These are phyloP conservation scores for Hymenoscyphus repandus DNA, from an alignment of 2,329 filamentous ascomycete species.

Conservation along the genomic window DNA sequence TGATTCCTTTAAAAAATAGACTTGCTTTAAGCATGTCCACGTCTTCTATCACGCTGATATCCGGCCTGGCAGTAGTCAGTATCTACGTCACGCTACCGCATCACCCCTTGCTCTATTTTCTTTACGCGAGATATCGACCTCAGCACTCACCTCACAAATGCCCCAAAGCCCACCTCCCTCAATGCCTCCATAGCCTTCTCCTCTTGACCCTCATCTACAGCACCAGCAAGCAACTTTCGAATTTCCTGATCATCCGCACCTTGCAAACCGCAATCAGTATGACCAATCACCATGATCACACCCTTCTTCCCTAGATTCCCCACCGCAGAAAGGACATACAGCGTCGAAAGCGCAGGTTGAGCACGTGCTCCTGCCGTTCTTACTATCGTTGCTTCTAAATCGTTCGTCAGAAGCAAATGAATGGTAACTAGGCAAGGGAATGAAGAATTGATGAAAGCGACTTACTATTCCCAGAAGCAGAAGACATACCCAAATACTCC, in stretches of 20 bases:
- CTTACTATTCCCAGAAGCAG: constrained; percentile 9
- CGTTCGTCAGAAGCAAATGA: background rate
- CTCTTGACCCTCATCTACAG: background rate
- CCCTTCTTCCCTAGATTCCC: constrained; percentile 24
- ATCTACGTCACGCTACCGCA: background rate
- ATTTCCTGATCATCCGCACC: constrained; percentile 14
- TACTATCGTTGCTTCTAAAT: constrained; percentile 22
- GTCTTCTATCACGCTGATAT: constrained; percentile 21
- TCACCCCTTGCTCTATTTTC: background rate
- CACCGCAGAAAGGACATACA: constrained; percentile 21
- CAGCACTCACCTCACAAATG: constrained; percentile 16
- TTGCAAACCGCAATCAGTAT: constrained; percentile 21
- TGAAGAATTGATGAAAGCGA: background rate
- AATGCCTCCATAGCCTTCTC: background rate
- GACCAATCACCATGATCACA: constrained; percentile 20
- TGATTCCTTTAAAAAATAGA: constrained; percentile 19
- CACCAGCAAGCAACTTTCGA: background rate
- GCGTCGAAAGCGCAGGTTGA: constrained; percentile 16
- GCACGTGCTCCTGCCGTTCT: constrained; percentile 21
- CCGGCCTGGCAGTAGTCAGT: constrained; percentile 13
- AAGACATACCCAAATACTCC: constrained; percentile 20
- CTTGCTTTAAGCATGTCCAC: constrained; percentile 15
- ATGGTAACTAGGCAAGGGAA: background rate
- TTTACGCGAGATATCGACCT: background rate
- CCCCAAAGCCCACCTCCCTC: constrained; percentile 17